Evolutionary conservation across 1,284 basidiomycete species (phyloP).

Genomic region (Trichosporon coremiiforme): DNA sequence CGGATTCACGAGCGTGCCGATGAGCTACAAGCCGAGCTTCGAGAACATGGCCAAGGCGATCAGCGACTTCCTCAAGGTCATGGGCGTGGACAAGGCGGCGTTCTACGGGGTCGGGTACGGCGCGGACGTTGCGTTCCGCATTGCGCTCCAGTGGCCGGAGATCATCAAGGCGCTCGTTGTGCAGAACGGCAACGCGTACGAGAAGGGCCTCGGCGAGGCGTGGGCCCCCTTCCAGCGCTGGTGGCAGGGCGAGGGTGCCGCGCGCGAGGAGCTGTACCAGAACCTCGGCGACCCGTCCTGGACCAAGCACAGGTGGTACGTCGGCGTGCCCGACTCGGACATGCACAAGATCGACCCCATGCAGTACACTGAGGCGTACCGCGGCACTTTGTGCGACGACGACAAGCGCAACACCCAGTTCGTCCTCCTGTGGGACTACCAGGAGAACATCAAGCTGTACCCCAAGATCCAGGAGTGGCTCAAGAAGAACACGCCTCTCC

Average conservation of each 20-base stretch:
- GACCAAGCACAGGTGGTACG: conserved; percentile 32
- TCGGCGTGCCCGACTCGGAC: conserved; percentile 28
- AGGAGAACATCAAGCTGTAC: conserved; percentile 59
- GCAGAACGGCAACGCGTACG: conserved; percentile 62
- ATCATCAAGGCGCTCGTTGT: conserved; percentile 59
- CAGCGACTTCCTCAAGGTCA: conserved; percentile 57
- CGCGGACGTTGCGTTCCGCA: conserved; percentile 56
- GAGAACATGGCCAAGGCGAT: conserved; percentile 57
- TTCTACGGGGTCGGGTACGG: conserved; percentile 63
- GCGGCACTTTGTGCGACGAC: conserved; percentile 56
- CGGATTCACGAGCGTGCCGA: conserved; percentile 59
- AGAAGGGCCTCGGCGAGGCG: conserved; percentile 56
- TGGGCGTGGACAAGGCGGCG: conserved; percentile 56
- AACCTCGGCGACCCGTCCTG: conserved; percentile 18
- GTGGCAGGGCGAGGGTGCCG: conserved; percentile 48
- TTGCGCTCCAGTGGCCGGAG: conserved; percentile 59
- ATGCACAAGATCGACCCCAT: conserved; percentile 31
- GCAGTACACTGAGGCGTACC: conserved; percentile 50
- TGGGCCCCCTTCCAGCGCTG: conserved; percentile 54
- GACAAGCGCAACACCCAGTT: conserved; percentile 59
- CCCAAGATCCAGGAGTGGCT: conserved; percentile 60
- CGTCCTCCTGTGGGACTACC: conserved; percentile 59
- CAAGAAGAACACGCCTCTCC: conserved; percentile 56
- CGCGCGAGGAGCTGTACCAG: conserved; percentile 12
- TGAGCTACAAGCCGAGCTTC: conserved; percentile 57